Evolutionary conservation across 306 rosid genomes (phyloP).

Genomic region (Cicer cuneatum): DNA sequence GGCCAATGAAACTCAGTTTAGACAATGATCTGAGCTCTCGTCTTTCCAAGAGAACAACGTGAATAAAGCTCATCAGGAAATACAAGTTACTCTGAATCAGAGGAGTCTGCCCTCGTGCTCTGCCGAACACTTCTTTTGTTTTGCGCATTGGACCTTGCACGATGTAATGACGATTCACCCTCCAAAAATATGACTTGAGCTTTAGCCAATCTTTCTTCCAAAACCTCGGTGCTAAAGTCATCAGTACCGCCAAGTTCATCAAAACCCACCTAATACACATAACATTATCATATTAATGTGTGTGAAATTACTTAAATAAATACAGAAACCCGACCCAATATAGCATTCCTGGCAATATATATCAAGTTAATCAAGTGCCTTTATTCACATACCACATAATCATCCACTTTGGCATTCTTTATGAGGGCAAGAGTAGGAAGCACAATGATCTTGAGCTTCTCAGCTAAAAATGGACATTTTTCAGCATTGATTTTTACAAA

Average conservation of each 20-base stretch:
- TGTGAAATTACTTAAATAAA: neutral
- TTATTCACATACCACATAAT: slow-evolving; percentile 79
- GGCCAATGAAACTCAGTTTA: slow-evolving; percentile 7
- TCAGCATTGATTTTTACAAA: slow-evolving; percentile 84
- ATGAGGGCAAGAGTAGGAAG: slow-evolving; percentile 95
- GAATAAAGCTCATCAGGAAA: slow-evolving; percentile 38
- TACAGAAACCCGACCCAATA: neutral
- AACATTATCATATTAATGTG: slow-evolving; percentile 25
- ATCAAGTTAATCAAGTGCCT: neutral
- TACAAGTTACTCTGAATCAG: slow-evolving; percentile 73
- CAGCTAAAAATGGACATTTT: slow-evolving; percentile 94
- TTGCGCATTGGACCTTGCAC: slow-evolving; percentile 59
- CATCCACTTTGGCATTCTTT: slow-evolving; percentile 94
- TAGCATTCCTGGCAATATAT: neutral
- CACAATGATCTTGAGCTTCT: slow-evolving; percentile 86
- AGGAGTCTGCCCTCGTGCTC: slow-evolving; percentile 70
- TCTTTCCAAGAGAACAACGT: slow-evolving; percentile 1
- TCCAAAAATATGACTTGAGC: slow-evolving; percentile 79
- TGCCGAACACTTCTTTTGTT: slow-evolving; percentile 73
- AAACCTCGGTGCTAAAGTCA: slow-evolving; percentile 85
- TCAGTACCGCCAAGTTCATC: slow-evolving; percentile 97
- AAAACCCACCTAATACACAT: slow-evolving; percentile 79
- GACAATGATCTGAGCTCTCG: slow-evolving; percentile 23
- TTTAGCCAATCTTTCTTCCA: slow-evolving; percentile 90
- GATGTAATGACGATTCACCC: slow-evolving; percentile 75